Base-by-base conservation (phyloP, 768 basidiomycete species). In the Leccinum olivaceopallidum region DNA sequence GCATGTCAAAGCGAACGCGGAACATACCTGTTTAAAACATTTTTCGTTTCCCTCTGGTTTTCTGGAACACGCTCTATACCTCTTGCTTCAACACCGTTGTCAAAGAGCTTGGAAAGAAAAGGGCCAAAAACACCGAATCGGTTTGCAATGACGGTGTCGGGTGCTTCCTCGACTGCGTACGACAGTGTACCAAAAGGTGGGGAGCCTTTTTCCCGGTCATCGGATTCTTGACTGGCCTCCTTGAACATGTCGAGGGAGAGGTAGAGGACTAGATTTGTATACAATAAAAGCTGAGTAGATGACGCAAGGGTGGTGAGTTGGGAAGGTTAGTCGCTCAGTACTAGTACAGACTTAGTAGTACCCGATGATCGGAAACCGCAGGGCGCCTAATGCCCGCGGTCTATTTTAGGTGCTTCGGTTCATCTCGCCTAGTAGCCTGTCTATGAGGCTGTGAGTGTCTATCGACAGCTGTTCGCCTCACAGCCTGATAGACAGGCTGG, bases 41-140 rank as follows among this genome's bases (percentile, higher is more conserved):
- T 77, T 59, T 79, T 80, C 1, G 62, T 70, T 55, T 79, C 77
- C 60, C 81, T 65, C 69, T 83, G 77, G 59, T 79, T 69, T 65
- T 84, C 83, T 16, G 80, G 81, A 0, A 84, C 79, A 13, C 83
- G 79, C 62, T 83, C 83, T 6, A 85, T 79, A 20, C 83, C 83
- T 68, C 81, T 72, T 5, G 81, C 82, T 67, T 85, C 83, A 20
- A 84, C 80, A 52, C 82, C 83, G 56, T 71, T 78, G 16, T 74
- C 70, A 66, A 83, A 82, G 13, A 83, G 70, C 65, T 67, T 77
- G 49, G 70, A 65, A 24, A 80, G 67, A 44, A 76, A 34, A 3
- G 72, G 74, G 1, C 72, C 73, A 36, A 74, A 58, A 32, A 52
- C 58, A 34, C 73, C 69, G 55, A 74, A 79, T 16, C 75, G 69